phyloP scores from a whole-genome alignment of 768 basidiomycete genomes.

The Grammothele lineata region DNA sequence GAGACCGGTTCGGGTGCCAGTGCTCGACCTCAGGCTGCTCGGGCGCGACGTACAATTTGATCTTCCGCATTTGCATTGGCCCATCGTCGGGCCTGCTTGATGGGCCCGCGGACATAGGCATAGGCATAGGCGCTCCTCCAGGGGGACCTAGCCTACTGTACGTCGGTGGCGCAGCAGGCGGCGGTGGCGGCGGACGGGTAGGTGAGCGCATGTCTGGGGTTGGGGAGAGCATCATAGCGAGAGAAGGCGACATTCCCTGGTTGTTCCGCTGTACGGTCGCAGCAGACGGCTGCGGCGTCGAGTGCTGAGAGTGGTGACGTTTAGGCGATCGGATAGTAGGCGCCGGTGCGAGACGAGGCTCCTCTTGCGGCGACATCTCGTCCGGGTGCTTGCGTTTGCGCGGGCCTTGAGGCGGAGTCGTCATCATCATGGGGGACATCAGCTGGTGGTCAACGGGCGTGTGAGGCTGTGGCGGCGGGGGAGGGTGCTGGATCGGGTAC shows the following conservation, averaged over 20 bases:
- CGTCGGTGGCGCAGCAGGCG: neutral
- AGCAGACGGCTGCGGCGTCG: conserved; percentile 16
- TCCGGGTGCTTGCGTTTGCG: conserved; percentile 34
- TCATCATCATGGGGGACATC: conserved; percentile 6
- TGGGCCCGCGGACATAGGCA: too few relatives aligned
- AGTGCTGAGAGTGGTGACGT: conserved; percentile 21
- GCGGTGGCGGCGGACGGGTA: conserved; percentile 17
- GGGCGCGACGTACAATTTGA: conserved; percentile 6
- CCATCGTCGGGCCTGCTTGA: neutral
- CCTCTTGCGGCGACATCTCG: conserved; percentile 13
- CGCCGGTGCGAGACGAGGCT: conserved; percentile 10
- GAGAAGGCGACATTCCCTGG: conserved; percentile 49
- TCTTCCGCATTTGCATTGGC: conserved; percentile 7
- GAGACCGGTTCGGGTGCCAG: conserved; percentile 10
- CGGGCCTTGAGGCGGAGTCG: conserved; percentile 9
- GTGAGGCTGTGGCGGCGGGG: neutral
- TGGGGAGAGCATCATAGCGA: conserved; percentile 61
- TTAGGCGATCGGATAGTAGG: conserved; percentile 20
- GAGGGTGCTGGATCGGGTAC: neutral
- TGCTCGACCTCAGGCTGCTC: conserved; percentile 11
- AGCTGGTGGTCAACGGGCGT: neutral
- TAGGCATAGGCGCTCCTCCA: neutral
- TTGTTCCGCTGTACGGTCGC: conserved; percentile 7
- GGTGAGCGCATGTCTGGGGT: conserved; percentile 20
- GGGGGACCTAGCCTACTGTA: conserved; percentile 8